Conservation (phyloP, 768 basidiomycete genomes). For the Leccinum incarnatum region DNA sequence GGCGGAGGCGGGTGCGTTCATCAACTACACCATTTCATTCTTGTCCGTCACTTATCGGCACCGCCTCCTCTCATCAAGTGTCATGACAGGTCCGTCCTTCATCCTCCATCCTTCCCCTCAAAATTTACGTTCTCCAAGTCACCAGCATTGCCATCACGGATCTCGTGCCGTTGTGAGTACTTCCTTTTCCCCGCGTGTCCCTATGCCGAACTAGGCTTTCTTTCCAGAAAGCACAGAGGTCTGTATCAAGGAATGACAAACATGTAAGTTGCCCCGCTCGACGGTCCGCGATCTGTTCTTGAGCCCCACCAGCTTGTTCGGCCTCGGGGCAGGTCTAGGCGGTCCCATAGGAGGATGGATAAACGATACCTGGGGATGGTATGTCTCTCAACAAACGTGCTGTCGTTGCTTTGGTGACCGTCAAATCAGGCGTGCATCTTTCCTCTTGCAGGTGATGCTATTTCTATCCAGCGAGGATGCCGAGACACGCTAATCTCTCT, state of each 20-base stretch:
- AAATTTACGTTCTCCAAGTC: conserved; percentile 45
- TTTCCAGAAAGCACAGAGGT: conserved; percentile 72
- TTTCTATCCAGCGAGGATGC: background rate
- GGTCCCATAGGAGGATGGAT: conserved; percentile 84
- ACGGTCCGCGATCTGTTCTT: conserved; percentile 9
- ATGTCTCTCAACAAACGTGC: conserved; percentile 25
- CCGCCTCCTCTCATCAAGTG: conserved; percentile 43
- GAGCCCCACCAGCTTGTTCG: conserved; percentile 59
- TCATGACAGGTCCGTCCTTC: conserved; percentile 70
- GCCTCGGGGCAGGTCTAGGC: conserved; percentile 77
- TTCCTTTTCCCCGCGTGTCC: background rate
- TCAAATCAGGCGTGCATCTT: conserved; percentile 71
- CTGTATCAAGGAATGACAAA: conserved; percentile 91
- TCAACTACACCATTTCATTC: background rate
- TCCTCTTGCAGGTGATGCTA: conserved; percentile 71
- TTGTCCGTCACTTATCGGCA: conserved; percentile 11
- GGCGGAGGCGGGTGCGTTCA: conserved; percentile 81
- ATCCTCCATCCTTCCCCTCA: conserved; percentile 6
- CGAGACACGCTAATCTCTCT: conserved; percentile 10
- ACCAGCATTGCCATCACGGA: conserved; percentile 84
- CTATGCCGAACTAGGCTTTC: conserved; percentile 2
- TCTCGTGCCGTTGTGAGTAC: conserved; percentile 78
- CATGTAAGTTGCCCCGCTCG: conserved; percentile 49
- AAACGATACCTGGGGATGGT: conserved; percentile 86
- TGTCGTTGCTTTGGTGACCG: conserved; percentile 5